phyloP scores from a whole-genome alignment of 1,284 basidiomycete species.

The Clitocybe nebularis region DNA sequence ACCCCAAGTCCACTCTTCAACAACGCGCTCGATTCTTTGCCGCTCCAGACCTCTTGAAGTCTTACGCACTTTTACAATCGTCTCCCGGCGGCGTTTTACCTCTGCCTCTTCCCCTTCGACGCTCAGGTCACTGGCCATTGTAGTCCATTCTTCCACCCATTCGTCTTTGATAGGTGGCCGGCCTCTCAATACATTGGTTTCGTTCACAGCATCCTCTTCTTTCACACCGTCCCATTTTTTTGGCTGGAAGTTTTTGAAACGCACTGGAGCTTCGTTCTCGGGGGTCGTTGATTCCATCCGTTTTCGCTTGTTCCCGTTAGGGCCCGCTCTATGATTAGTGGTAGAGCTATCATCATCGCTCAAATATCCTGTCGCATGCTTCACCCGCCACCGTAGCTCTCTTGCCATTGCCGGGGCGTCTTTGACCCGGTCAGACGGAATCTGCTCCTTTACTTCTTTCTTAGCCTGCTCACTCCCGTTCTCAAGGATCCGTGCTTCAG shows the following conservation, averaged over 20 bases:
- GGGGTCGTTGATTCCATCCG: conserved; percentile 35
- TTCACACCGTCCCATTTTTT: conserved; percentile 55
- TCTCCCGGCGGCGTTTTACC: conserved; percentile 46
- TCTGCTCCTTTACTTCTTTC: conserved; percentile 73
- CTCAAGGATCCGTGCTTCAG: conserved; percentile 70
- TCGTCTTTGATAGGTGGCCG: conserved; percentile 28
- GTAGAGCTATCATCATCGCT: conserved; percentile 64
- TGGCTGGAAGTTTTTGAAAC: conserved; percentile 66
- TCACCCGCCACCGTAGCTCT: conserved; percentile 79
- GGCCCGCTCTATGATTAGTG: conserved; percentile 23
- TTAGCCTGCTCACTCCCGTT: conserved; percentile 56
- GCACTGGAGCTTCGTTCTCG: conserved; percentile 23
- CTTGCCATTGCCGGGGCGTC: conserved; percentile 75
- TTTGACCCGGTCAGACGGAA: conserved; percentile 77
- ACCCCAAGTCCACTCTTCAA: conserved; percentile 66
- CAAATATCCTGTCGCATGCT: conserved; percentile 57
- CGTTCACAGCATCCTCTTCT: conserved; percentile 39
- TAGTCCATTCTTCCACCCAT: conserved; percentile 19
- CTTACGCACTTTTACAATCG: conserved; percentile 56
- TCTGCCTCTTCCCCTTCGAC: conserved; percentile 38
- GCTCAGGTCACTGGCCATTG: conserved; percentile 16
- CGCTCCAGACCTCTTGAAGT: conserved; percentile 57
- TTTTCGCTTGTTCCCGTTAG: conserved; percentile 50
- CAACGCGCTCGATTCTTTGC: conserved; percentile 61
- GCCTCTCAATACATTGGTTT: conserved; percentile 28